Evolutionary conservation across 73 alveolate species (phyloP), one percentile per base, ranked within the genome.

Genomic region (Paramecium pentaurelia): DNA sequence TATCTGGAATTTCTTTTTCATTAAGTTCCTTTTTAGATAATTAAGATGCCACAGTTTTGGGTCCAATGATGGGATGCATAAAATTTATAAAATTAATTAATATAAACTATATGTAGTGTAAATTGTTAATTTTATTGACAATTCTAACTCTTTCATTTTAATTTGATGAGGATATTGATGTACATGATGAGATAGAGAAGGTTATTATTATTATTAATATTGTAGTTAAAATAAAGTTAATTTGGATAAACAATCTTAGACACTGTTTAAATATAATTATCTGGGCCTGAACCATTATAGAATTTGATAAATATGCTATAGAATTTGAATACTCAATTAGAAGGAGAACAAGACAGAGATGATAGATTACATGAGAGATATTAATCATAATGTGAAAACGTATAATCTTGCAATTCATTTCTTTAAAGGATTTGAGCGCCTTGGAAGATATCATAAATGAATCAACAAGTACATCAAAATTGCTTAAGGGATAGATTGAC

Each of bases 281-380:
- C 47, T 44, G 73, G 91, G 10, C 91, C 91, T 20, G 91, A 80
- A 80, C 91, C 91, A 27, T 28, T 80, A 14, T 22, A 80, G 58
- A 80, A 80, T 80, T 80, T 80, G 58, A 80, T 80, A 42, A 80
- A 80, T 36, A 40, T 80, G 47, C 73, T 80, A 0, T 49, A 80
- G 49, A 42, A 49, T 44, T n/a, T 80, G 45, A 80, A 80, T 20
- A 20, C 91, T 80, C 25, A 49, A 45, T 80, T 80, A 47, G 91
- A 80, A 80, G 75, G 75, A 80, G 91, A 80, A 80, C 16, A 80
- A 80, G 71, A 80, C 28, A 80, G 91, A 80, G 91, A 80, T 80
- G 91, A 80, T 25, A 25, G 77, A 28, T 28, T 45, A 49, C 73
- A 80, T 20, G 91, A 80, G 54, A 40, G 51, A 49, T 44, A 40